Percentiles rank a stretch among this genome's conserved stretches.
Conservation (phyloP, 768 basidiomycete species). For the Astraeus odoratus region DNA sequence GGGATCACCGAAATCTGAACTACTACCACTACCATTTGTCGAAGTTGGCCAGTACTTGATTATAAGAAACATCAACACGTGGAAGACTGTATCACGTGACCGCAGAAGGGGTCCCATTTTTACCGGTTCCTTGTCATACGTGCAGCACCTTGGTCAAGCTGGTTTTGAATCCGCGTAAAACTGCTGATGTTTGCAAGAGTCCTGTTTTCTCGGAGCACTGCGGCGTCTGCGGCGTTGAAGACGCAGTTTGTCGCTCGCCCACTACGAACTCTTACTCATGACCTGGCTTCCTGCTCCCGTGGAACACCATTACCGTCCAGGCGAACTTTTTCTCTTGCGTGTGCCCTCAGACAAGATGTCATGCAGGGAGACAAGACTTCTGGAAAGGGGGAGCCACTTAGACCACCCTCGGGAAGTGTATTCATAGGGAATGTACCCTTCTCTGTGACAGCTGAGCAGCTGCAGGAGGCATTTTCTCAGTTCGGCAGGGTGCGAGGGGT, state of each 20-base stretch:
- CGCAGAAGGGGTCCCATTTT: no score
- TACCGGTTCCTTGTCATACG: no score
- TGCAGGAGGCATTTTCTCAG: constrained; percentile 34
- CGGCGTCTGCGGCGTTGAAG: constrained; percentile 6
- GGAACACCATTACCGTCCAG: not conserved
- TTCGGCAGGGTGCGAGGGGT: constrained; percentile 37
- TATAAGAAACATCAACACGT: no score
- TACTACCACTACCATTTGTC: no score
- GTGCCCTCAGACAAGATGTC: not conserved
- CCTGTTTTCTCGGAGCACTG: constrained; percentile 13
- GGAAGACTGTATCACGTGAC: no score
- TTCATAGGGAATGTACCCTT: constrained; percentile 53
- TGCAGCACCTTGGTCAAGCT: no score
- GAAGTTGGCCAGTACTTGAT: no score
- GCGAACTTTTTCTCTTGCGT: constrained; percentile 16
- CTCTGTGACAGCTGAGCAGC: constrained; percentile 31
- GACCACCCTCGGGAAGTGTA: constrained; percentile 31
- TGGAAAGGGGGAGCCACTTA: not conserved
- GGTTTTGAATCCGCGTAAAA: no score
- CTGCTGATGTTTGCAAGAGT: constrained; percentile 22
- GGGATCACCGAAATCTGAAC: no score
- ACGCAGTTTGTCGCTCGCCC: constrained; percentile 11
- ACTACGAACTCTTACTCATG: constrained; percentile 7
- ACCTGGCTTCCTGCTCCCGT: not conserved
- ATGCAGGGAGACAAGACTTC: constrained; percentile 1